phyloP scores from a whole-genome alignment of 2,329 filamentous ascomycete genomes.

The Reticulascus tulasneorum region DNA sequence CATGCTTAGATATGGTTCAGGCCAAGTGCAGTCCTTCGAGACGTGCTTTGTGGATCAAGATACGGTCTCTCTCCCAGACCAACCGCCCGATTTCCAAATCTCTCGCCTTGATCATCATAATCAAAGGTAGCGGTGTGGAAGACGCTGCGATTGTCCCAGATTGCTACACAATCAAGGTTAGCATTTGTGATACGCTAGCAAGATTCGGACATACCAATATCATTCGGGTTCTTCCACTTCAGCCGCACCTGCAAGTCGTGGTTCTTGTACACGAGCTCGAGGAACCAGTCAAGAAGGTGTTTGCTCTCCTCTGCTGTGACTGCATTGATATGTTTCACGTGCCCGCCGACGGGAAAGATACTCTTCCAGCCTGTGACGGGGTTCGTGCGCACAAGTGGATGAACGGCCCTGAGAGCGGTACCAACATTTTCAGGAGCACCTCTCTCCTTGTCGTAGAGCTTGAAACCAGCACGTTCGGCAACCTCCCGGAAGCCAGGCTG shows the following conservation, averaged over 20 bases:
- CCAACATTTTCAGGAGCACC: conserved; percentile 42
- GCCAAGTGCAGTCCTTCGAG: conserved; percentile 15
- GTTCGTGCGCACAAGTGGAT: conserved; percentile 57
- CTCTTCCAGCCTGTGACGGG: conserved; percentile 60
- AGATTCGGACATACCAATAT: conserved; percentile 23
- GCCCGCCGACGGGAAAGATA: conserved; percentile 37
- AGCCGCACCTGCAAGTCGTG: conserved; percentile 46
- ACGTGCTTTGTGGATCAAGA: conserved; percentile 46
- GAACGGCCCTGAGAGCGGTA: conserved; percentile 40
- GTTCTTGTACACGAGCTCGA: conserved; percentile 38
- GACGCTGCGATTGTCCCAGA: conserved; percentile 59
- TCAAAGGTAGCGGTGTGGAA: conserved; percentile 59
- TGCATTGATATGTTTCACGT: conserved; percentile 39
- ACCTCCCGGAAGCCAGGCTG: conserved; percentile 32
- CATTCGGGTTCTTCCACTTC: conserved; percentile 40
- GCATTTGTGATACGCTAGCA: not conserved
- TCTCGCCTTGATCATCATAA: conserved; percentile 46
- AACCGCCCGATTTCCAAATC: conserved; percentile 49
- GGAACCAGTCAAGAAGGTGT: conserved; percentile 36
- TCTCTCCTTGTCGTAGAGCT: conserved; percentile 28
- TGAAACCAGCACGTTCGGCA: conserved; percentile 25
- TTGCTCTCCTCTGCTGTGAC: conserved; percentile 37
- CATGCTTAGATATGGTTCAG: not conserved
- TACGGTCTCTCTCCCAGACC: conserved; percentile 53
- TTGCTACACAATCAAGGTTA: conserved; percentile 26